Base-by-base conservation (phyloP, 208 protist genomes). In the Willaertia magna region DNA sequence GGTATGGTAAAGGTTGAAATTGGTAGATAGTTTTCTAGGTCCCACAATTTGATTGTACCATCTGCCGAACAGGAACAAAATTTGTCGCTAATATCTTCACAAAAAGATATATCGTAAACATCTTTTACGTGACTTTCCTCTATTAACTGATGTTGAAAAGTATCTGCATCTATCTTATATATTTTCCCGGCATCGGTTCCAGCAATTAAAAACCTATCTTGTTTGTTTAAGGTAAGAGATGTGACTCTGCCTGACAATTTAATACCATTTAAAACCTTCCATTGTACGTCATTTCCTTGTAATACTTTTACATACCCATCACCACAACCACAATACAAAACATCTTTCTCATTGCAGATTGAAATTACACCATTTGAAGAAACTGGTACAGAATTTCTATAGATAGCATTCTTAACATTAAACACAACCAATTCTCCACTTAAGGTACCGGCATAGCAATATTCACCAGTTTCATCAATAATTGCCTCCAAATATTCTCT, bases 341-440 rank as follows among this genome's bases (percentile, higher is more conserved):
- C 39, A 49, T 47, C 40, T 6, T 51, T 40, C 22, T 51, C n/a
- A 1, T 26, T 47, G 34, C 76, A 81, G 0, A 81, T 6, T 6
- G 76, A 47, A 40, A 51, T 34, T 2, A 81, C 76, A 30, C 59
- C 59, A 81, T 42, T 81, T 16, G 43, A 51, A 1, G 22, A 34
- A 2, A 81, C 76, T 81, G 9, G 76, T 11, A 51, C 39, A 4
- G 22, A 34, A 20, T 30, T 51, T 51, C 76, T 47, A 40, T 51
- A 81, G 16, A 51, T 46, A n/a, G 76, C 76, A 81, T 81, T 81
- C 76, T 51, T 51, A 18, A 81, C 51, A 81, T 51, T 81, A 43
- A 81, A 81, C 2, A 81, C 14, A 30, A 81, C 51, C 4, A 81
- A 39, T 20, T 81, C 76, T 81, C 76, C 76, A 39, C 43, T 52